These are phyloP conservation scores for Rasamsonia emersonii DNA, from an alignment of 2,329 filamentous ascomycete species.

Conservation along the genomic window DNA sequence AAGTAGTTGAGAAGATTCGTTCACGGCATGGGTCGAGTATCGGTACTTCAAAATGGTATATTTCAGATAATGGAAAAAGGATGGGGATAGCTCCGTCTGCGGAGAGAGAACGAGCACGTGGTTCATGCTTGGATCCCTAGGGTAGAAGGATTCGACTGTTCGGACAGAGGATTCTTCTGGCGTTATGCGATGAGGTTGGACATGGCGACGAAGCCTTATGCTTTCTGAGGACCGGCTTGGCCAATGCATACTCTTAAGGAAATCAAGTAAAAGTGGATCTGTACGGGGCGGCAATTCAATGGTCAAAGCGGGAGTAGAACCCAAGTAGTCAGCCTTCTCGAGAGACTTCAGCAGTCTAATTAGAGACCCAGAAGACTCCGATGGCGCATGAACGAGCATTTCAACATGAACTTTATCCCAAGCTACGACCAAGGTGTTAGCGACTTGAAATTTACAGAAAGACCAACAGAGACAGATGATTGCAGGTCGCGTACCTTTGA, in stretches of 20 bases:
- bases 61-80: slow-evolving; percentile 80
- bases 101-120: slow-evolving; percentile 82
- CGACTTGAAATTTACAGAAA: slow-evolving; percentile 2
- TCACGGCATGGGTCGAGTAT: slow-evolving; percentile 50
- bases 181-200: slow-evolving; percentile 51
- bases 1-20: slow-evolving; percentile 50
- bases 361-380: slow-evolving; percentile 63
- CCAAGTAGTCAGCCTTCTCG: slow-evolving; percentile 64
- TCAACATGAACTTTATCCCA: slow-evolving; percentile 77
- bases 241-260: slow-evolving; percentile 59
- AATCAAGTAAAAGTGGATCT: slow-evolving; percentile 56
- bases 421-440: slow-evolving; percentile 34
- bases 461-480: not conserved
- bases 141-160: slow-evolving; percentile 84
- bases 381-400: slow-evolving; percentile 69
- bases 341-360: slow-evolving; percentile 71
- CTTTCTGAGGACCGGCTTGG: slow-evolving; percentile 45
- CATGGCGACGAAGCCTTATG: slow-evolving; percentile 65
- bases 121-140: slow-evolving; percentile 51
- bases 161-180: slow-evolving; percentile 64
- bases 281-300: slow-evolving; percentile 70
- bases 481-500: slow-evolving; percentile 46
- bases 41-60: slow-evolving; percentile 69
- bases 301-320: slow-evolving; percentile 63
- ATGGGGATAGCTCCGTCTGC: slow-evolving; percentile 66